Evolutionary conservation across 257 asterid species (phyloP), one percentile per base, ranked within the genome.

Genomic region (Orobanche coerulescens): DNA sequence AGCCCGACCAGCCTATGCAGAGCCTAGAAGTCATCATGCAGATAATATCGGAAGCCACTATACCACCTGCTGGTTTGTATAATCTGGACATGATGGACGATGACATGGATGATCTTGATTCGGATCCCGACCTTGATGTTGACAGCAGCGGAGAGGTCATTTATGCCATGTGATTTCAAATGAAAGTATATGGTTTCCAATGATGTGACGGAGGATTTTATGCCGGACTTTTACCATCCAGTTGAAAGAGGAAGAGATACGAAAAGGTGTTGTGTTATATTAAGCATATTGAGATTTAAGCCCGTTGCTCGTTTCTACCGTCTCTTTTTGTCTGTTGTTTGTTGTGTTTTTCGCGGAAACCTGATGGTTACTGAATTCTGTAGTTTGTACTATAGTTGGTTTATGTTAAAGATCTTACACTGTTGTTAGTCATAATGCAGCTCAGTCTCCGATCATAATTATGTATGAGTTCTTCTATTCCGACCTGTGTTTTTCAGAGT

Each of bases 111-210:
- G 97, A 87, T 81, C 70, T 84, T 11, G 97, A 90, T 62, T 84
- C 95, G 5, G 96, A 88, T 64, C 98, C 95, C 24, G 96, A 88
- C 68, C 86, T 88, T 12, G 98, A 91, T 49, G 61, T 88, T 67
- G 98, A 91, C 75, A 91, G 96, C 84, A 91, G 98, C 2, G 98
- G 98, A 11, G 98, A 91, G 76, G 73, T 91, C 58, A 82, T 91
- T 46, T 85, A 82, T 63, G 98, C 98, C 2, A 80, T 91, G 78
- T 89, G 85, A 85, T 65, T 15, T 13, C 58, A 0, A 8, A 7
- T 16, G n/a, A n/a, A n/a, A n/a, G n/a, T n/a, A n/a, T 18, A 2
- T 19, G 16, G 16, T 2, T 11, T 6, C 18, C 13, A 12, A 37
- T 37, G 44, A 37, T 37, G 44, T 11, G 37, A 12, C 6, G 40